These are phyloP conservation scores for Fusarium sp. DNA, from an alignment of 2,329 filamentous ascomycete species.

Conservation along the genomic window DNA sequence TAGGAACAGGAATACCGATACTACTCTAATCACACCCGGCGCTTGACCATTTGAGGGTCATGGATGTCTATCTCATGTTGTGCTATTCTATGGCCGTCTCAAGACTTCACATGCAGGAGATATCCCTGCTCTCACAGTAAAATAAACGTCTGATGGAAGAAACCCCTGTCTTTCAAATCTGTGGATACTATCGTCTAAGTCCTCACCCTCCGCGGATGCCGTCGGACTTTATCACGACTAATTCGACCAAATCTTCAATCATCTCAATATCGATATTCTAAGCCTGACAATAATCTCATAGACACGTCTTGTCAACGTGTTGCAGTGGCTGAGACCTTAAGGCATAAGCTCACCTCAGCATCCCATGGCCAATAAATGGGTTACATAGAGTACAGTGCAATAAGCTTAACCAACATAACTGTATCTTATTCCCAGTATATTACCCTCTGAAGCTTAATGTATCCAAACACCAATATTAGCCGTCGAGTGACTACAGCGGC, in stretches of 20 bases:
- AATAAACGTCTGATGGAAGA: neutral
- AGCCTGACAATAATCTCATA: neutral
- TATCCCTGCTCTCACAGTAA: neutral
- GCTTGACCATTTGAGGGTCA: neutral
- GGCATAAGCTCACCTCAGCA: conserved; percentile 13
- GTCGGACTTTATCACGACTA: neutral
- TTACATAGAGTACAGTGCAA: neutral
- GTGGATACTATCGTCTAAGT: neutral
- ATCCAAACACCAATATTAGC: neutral
- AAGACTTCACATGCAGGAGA: neutral
- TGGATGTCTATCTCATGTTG: neutral
- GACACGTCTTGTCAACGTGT: neutral
- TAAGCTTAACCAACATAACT: conserved; percentile 8
- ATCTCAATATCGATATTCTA: neutral
- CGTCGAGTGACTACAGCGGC: neutral
- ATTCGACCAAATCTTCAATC: neutral
- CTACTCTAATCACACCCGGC: neutral
- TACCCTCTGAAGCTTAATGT: neutral
- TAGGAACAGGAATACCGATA: neutral
- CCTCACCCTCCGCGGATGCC: neutral
- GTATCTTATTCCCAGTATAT: neutral
- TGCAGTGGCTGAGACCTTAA: neutral
- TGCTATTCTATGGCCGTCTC: neutral
- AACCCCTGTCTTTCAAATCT: neutral
- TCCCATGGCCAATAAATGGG: neutral